Conservation (phyloP, 2,329 filamentous ascomycete species). For the Ceratocystis smalleyi region DNA sequence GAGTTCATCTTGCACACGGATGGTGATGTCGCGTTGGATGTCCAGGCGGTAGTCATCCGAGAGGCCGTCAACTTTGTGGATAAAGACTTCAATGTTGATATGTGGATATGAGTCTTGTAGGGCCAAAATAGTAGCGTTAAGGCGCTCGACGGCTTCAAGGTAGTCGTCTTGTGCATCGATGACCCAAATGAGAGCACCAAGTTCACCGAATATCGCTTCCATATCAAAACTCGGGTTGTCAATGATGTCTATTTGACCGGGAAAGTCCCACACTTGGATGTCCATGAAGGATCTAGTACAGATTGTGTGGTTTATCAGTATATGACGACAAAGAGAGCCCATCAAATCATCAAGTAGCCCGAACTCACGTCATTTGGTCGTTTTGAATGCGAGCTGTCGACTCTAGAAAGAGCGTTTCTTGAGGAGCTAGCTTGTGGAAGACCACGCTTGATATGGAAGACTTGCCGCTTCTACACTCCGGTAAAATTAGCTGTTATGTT, state of each 20-base stretch:
- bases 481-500: no score
- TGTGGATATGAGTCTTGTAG: conserved; percentile 70
- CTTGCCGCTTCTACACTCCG: conserved; percentile 64
- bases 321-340: neutral
- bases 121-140: conserved; percentile 79
- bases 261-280: conserved; percentile 96
- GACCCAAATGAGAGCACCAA: conserved; percentile 93
- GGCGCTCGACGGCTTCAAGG: conserved; percentile 69
- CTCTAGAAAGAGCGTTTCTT: conserved; percentile 88
- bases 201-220: conserved; percentile 83
- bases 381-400: conserved; percentile 90
- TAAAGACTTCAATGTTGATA: conserved; percentile 96
- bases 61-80: conserved; percentile 96
- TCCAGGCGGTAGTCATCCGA: conserved; percentile 94
- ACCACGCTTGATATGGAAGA: conserved; percentile 97
- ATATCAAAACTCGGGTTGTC: conserved; percentile 80
- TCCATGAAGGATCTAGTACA: conserved; percentile 82
- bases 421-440: conserved; percentile 95
- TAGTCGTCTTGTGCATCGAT: conserved; percentile 98
- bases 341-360: no score
- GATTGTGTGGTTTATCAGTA: conserved; percentile 18
- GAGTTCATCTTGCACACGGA: conserved; percentile 89
- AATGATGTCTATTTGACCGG: conserved; percentile 79
- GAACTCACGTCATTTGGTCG: conserved; percentile 75
- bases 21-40: conserved; percentile 90